Percentiles rank a stretch among this genome's conserved stretches.
phyloP scores from a whole-genome alignment of 2,329 filamentous ascomycete genomes.

The Macrophomina tecta region DNA sequence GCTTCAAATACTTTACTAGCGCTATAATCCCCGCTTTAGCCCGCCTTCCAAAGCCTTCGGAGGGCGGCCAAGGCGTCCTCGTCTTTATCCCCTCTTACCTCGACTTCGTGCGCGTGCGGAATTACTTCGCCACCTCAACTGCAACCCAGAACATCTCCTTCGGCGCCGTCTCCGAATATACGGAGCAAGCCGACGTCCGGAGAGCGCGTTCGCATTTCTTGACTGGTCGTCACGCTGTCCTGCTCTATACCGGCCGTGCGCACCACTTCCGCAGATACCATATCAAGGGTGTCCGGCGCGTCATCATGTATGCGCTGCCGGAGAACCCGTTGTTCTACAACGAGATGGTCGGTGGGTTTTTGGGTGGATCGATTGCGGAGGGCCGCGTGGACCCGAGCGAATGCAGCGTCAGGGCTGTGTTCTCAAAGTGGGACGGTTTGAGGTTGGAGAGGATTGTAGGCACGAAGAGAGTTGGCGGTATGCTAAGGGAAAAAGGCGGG shows the following conservation, averaged over 20 bases:
- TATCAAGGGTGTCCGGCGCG: conserved; percentile 77
- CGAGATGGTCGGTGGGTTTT: conserved; percentile 73
- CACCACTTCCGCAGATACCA: conserved; percentile 94
- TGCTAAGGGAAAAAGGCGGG: conserved; percentile 78
- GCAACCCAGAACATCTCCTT: conserved; percentile 68
- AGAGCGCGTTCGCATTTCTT: conserved; percentile 88
- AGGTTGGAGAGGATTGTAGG: conserved; percentile 90
- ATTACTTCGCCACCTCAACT: conserved; percentile 80
- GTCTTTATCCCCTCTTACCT: conserved; percentile 93
- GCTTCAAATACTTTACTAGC: conserved; percentile 89
- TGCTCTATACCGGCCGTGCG: conserved; percentile 93
- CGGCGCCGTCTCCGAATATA: conserved; percentile 88
- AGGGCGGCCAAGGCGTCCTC: conserved; percentile 68
- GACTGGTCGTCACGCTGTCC: conserved; percentile 77
- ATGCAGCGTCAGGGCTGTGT: conserved; percentile 63
- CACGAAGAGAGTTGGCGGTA: conserved; percentile 76
- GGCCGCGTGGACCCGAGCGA: conserved; percentile 62
- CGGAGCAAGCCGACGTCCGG: conserved; percentile 76
- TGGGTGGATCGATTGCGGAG: conserved; percentile 61
- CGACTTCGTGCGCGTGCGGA: conserved; percentile 91
- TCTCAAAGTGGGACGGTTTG: conserved; percentile 88
- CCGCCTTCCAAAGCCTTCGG: conserved; percentile 68
- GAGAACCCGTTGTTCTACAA: conserved; percentile 85
- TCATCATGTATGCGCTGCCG: conserved; percentile 90
- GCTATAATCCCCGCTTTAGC: conserved; percentile 78